These are phyloP conservation scores for Lactifluus pinguis DNA, from an alignment of 768 basidiomycete genomes.

Conservation along the genomic window DNA sequence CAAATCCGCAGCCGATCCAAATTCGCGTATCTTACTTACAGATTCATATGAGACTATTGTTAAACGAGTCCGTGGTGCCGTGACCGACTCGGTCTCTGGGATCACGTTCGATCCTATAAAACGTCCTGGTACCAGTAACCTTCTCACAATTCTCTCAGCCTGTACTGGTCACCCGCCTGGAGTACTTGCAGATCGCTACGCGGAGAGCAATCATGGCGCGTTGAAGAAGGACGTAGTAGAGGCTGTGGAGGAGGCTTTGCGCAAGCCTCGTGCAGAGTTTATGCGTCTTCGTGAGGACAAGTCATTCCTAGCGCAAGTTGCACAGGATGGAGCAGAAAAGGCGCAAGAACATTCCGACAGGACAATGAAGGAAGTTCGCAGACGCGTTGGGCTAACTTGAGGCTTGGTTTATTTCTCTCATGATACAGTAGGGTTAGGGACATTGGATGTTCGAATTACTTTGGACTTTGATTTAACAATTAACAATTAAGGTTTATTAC, in stretches of 20 bases:
- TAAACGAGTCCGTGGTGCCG: slow-evolving; percentile 67
- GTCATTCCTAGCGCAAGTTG: slow-evolving; percentile 52
- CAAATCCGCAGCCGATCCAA: slow-evolving; percentile 72
- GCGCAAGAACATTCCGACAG: slow-evolving; percentile 51
- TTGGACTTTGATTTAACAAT: too few species aligned
- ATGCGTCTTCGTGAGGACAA: slow-evolving; percentile 50
- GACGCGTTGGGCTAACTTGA: slow-evolving; percentile 45
- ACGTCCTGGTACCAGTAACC: slow-evolving; percentile 80
- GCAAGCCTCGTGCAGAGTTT: slow-evolving; percentile 60
- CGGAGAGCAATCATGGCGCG: slow-evolving; percentile 47
- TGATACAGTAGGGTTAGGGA: not conserved
- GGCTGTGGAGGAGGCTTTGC: slow-evolving; percentile 60
- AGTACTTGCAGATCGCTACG: slow-evolving; percentile 42
- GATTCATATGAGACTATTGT: slow-evolving; percentile 55
- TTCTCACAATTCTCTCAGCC: slow-evolving; percentile 71
- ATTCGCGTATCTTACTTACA: slow-evolving; percentile 81
- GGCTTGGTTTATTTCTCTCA: slow-evolving; percentile 2
- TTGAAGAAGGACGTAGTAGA: slow-evolving; percentile 72
- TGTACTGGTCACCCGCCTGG: slow-evolving; percentile 44
- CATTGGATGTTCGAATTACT: too few species aligned
- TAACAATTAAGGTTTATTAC: too few species aligned
- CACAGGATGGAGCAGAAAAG: slow-evolving; percentile 49
- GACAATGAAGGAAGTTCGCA: slow-evolving; percentile 63
- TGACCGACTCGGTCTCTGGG: slow-evolving; percentile 71
- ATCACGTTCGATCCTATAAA: slow-evolving; percentile 72